Base-by-base conservation (phyloP, 257 asterid genomes). In the Solanum lignicaule region DNA sequence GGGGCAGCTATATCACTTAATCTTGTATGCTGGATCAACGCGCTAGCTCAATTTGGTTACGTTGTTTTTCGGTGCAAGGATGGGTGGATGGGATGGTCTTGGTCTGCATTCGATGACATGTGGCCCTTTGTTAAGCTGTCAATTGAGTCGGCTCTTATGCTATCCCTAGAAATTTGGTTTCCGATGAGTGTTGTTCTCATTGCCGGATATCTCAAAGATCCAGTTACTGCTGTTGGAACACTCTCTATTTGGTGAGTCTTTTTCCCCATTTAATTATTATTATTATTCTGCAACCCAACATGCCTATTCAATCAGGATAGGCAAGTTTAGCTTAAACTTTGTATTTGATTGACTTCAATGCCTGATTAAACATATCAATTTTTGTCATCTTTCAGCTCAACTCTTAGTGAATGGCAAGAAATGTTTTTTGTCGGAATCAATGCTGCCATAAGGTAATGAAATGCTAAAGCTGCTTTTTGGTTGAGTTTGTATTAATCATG, bases 141-240 rank as follows among this genome's bases (percentile, higher is more conserved):
- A 2, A 85, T 96, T 33, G 98, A 97, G 7, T 95, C 98, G 10
- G 98, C 98, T 38, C 91, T 95, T 38, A 96, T 96, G 99, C 62
- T 95, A 82, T 96, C 98, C 90, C 87, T 96, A 41, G 99, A 96
- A 90, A 89, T 94, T 58, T 96, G 99, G 98, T 96, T 95, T 81
- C 91, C 93, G 92, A 95, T 93, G 98, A 94, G 96, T 85, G 91
- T 95, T 36, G 91, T 91, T 60, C 91, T 96, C 39, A 93, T 96
- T 8, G 89, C 98, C 0, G 98, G 99, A 4, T 92, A 92, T 91
- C 98, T 95, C 58, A 66, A 93, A 10, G 90, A 93, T 88, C 98
- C 98, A 0, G 96, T 94, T 29, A 88, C 84, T 55, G 96, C 99
- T 0, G 96, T 96, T 52, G 98, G 98, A 41, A 91, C 98, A 75